phyloP scores from a whole-genome alignment of 768 basidiomycete species.

The Tulasnella sp. region DNA sequence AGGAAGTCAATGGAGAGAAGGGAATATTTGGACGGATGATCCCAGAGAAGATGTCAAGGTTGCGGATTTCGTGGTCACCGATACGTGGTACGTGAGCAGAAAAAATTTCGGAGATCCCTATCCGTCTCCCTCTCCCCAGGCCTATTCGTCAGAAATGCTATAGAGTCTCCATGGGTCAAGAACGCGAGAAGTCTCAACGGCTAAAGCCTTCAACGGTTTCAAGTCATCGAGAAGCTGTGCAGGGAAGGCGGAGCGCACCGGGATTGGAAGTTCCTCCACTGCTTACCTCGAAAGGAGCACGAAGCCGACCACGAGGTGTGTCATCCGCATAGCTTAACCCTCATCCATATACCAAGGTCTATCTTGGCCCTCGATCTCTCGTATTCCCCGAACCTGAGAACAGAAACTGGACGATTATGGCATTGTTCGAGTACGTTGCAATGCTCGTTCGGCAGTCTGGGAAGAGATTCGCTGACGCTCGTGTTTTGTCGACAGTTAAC shows the following conservation, averaged over 20 bases:
- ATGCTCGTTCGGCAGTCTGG: background rate
- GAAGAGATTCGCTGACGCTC: background rate
- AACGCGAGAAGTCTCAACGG: slow-evolving; percentile 83
- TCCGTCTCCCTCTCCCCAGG: background rate
- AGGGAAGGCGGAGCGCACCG: slow-evolving; percentile 70
- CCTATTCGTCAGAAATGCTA: background rate
- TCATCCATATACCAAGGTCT: slow-evolving; percentile 48
- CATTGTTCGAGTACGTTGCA: slow-evolving; percentile 69
- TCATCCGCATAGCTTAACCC: background rate
- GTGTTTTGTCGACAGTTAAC: slow-evolving; percentile 4
- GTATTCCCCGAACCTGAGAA: slow-evolving; percentile 95
- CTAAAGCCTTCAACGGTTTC: slow-evolving; percentile 87
- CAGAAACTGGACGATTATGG: slow-evolving; percentile 95
- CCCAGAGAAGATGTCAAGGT: slow-evolving; percentile 80
- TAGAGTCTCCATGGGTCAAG: slow-evolving; percentile 99
- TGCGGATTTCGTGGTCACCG: slow-evolving; percentile 97
- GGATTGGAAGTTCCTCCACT: slow-evolving; percentile 93
- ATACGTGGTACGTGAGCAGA: slow-evolving; percentile 68
- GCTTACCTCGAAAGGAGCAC: slow-evolving; percentile 57
- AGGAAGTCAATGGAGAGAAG: slow-evolving; percentile 63
- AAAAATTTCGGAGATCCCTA: slow-evolving; percentile 21
- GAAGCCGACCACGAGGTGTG: background rate
- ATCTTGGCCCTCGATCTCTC: slow-evolving; percentile 88
- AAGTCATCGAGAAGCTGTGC: slow-evolving; percentile 86
- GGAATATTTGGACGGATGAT: slow-evolving; percentile 64